Evolutionary conservation across 768 basidiomycete genomes (phyloP), one percentile per base, ranked within the genome.

Genomic region (Rhodotorula babjevae): DNA sequence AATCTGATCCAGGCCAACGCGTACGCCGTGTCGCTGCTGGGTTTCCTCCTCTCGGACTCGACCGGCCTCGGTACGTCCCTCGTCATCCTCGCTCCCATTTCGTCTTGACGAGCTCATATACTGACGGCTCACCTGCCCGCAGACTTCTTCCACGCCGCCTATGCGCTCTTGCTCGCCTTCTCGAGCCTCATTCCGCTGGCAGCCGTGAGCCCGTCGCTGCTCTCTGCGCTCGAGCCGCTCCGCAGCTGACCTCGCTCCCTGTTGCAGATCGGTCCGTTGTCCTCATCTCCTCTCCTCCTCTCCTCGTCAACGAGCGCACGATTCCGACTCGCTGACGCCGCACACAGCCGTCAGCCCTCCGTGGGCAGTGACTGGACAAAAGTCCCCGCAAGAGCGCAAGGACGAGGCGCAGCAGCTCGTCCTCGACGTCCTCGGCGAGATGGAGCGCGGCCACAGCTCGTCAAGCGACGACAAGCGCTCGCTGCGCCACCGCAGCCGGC

Each of bases 131-230:
- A 9, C 15, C 8, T 5, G 19, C 3, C 14, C 12, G 16, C 65
- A 71, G 71, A 72, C 55, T 65, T 61, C 52, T 72, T 72, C 27
- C 71, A 72, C 29, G 71, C 71, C n/a, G 63, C 62, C 0, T 72
- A 72, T 62, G 67, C 67, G 2, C 52, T 72, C 4, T 44, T 72
- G 11, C 67, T 72, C 33, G 71, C 71, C 25, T 59, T 72, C 29
- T 64, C 71, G 3, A 61, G 63, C 14, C 59, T 72, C 25, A 72
- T 72, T 6, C 71, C 71, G 19, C 46, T 72, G 0, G 64, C 67
- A 0, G 71, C 71, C 0, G 66, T 61, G 23, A 33, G 66, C 15
- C 12, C 33, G 10, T 31, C 0, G 8, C 16, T 4, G 25, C 21
- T 9, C 23, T 52, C 50, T 25, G 50, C 25, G 25, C 36, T 9